Conservation (phyloP, 2,329 filamentous ascomycete genomes). For the Penicillium sp. region DNA sequence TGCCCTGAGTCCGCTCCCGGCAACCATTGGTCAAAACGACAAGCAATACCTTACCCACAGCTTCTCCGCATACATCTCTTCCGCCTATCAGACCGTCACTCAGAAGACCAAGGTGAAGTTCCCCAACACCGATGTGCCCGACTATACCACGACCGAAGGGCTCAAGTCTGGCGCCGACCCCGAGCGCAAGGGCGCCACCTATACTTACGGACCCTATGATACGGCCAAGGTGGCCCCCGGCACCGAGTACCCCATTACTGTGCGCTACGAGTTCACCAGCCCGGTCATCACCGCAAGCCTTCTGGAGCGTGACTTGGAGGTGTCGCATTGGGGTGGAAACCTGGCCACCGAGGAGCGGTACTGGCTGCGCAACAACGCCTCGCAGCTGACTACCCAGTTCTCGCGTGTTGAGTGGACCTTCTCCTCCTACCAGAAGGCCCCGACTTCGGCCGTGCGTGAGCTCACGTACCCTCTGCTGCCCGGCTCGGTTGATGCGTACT, state of each 20-base stretch:
- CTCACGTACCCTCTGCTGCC: slow-evolving; percentile 78
- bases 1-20: slow-evolving; percentile 79
- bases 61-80: slow-evolving; percentile 84
- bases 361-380: slow-evolving; percentile 83
- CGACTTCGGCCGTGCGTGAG: slow-evolving; percentile 78
- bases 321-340: slow-evolving; percentile 98
- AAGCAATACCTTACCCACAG: slow-evolving; percentile 85
- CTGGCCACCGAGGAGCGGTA: slow-evolving; percentile 94
- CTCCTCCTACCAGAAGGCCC: slow-evolving; percentile 75
- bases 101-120: slow-evolving; percentile 98
- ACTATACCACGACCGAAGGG: slow-evolving; percentile 76
- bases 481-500: slow-evolving; percentile 88
- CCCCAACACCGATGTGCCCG: slow-evolving; percentile 75
- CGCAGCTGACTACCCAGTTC: slow-evolving; percentile 75
- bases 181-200: slow-evolving; percentile 80
- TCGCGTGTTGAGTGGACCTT: slow-evolving; percentile 78
- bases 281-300: slow-evolving; percentile 79
- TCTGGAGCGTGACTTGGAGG: slow-evolving; percentile 89
- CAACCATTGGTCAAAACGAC: slow-evolving; percentile 80
- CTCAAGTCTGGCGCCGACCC: slow-evolving; percentile 70
- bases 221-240: slow-evolving; percentile 74
- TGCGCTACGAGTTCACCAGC: slow-evolving; percentile 95
- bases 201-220: slow-evolving; percentile 88
- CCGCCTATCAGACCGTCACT: slow-evolving; percentile 83
- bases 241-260: slow-evolving; percentile 71